phyloP scores from a whole-genome alignment of 1,284 basidiomycete species.

The Moesziomyces sp. region DNA sequence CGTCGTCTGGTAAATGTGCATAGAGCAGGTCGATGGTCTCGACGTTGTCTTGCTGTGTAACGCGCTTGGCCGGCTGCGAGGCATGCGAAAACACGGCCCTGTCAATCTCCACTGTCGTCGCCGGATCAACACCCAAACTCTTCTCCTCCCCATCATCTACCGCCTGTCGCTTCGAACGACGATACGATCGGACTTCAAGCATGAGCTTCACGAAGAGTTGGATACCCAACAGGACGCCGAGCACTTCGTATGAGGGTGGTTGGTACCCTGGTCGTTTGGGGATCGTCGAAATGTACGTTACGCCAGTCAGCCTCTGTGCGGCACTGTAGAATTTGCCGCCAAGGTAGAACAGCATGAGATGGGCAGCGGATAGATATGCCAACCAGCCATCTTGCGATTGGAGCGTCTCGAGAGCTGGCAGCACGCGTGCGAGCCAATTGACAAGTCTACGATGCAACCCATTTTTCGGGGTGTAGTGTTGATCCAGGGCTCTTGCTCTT shows the following conservation, averaged over 20 bases:
- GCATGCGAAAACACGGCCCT: slow-evolving; percentile 18
- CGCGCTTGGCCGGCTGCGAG: slow-evolving; percentile 37
- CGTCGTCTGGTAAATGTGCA: slow-evolving; percentile 24
- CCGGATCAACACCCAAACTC: slow-evolving; percentile 4
- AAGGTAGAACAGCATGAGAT: slow-evolving; percentile 69
- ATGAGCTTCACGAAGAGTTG: slow-evolving; percentile 64
- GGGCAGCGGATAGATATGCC: slow-evolving; percentile 64
- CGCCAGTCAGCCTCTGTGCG: slow-evolving; percentile 65
- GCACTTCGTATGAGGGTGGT: slow-evolving; percentile 68
- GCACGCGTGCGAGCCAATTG: slow-evolving; percentile 22
- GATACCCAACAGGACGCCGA: slow-evolving; percentile 66
- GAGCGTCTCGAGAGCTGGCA: slow-evolving; percentile 64
- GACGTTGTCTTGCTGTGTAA: not conserved
- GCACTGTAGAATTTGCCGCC: slow-evolving; percentile 68
- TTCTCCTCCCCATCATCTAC: not conserved
- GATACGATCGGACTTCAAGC: slow-evolving; percentile 9
- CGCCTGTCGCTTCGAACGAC: slow-evolving; percentile 1
- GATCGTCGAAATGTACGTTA: slow-evolving; percentile 62
- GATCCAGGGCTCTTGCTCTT: slow-evolving; percentile 17
- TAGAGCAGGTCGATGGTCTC: slow-evolving; percentile 25
- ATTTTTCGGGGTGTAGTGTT: slow-evolving; percentile 3
- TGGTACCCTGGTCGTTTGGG: slow-evolving; percentile 40
- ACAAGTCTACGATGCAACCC: slow-evolving; percentile 13
- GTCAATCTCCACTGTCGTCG: slow-evolving; percentile 37
- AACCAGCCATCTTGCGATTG: slow-evolving; percentile 60